phyloP scores from a whole-genome alignment of 1,284 basidiomycete genomes.

The Apiotrichum domesticum region DNA sequence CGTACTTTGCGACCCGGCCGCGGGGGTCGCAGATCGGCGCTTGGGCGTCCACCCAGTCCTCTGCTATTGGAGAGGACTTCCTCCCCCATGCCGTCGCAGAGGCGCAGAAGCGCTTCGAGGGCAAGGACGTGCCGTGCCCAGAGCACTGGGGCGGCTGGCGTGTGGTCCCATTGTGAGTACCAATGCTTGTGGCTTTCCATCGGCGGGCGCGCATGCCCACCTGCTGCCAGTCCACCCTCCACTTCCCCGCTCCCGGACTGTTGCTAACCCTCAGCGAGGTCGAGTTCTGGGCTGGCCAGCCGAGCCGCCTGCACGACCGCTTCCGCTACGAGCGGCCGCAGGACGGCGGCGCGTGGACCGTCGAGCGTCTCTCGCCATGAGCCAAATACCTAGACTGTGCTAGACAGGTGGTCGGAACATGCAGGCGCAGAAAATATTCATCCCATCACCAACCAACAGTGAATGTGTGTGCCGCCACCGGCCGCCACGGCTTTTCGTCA shows the following conservation, averaged over 20 bases:
- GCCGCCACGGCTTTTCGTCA: too few species aligned
- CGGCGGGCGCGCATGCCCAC: too few species aligned
- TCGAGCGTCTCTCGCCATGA: slow-evolving; percentile 71
- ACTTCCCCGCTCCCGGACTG: too few species aligned
- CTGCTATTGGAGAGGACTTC: slow-evolving; percentile 63
- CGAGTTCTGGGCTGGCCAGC: slow-evolving; percentile 91
- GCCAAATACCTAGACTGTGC: too few species aligned
- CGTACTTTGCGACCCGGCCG: slow-evolving; percentile 80
- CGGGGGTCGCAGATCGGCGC: slow-evolving; percentile 81
- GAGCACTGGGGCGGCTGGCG: slow-evolving; percentile 97
- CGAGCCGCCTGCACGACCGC: slow-evolving; percentile 81
- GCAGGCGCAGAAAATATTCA: too few species aligned
- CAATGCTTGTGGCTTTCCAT: too few species aligned
- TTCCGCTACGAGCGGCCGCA: slow-evolving; percentile 68
- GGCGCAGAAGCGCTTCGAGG: slow-evolving; percentile 58
- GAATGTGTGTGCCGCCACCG: too few species aligned
- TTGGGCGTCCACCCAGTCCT: slow-evolving; percentile 85
- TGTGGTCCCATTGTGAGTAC: slow-evolving; percentile 76
- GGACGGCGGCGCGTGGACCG: slow-evolving; percentile 63
- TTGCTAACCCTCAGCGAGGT: too few species aligned
- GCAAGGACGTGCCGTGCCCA: slow-evolving; percentile 63
- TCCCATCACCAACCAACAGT: too few species aligned
- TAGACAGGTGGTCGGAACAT: too few species aligned
- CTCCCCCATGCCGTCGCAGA: slow-evolving; percentile 60
- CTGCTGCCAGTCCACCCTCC: too few species aligned